These are phyloP conservation scores for Malassezia brasiliensis DNA, from an alignment of 1,284 basidiomycete genomes.

Conservation along the genomic window DNA sequence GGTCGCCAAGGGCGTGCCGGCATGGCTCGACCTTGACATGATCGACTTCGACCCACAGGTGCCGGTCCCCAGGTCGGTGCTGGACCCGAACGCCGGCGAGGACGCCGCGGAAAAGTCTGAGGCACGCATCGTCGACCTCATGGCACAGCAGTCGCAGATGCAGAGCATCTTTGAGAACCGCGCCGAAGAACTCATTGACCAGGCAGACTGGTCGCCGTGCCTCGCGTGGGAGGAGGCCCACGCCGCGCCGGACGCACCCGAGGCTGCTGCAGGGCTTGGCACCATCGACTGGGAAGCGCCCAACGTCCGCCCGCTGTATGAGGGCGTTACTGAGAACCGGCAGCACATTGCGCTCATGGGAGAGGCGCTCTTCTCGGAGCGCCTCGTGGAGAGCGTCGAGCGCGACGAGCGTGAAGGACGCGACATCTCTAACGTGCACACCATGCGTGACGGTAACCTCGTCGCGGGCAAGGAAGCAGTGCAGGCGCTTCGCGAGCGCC, in stretches of 20 bases:
- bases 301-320: constrained; percentile 5
- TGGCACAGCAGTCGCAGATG: constrained; percentile 17
- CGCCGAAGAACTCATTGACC: constrained; percentile 5
- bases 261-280: constrained; percentile 7
- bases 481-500: constrained; percentile 5
- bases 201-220: constrained; percentile 12
- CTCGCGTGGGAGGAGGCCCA: constrained; percentile 8
- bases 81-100: constrained; percentile 1
- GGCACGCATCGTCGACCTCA: constrained; percentile 14
- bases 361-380: constrained; percentile 8
- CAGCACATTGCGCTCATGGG: constrained; percentile 9
- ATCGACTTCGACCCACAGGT: constrained; percentile 15
- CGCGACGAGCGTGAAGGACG: not conserved
- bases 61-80: constrained; percentile 2
- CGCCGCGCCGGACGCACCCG: not conserved
- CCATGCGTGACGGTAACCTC: constrained; percentile 2
- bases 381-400: constrained; percentile 8
- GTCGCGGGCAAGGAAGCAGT: constrained; percentile 11
- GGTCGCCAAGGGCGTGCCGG: constrained; percentile 1
- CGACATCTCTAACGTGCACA: constrained; percentile 6
- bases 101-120: constrained; percentile 1
- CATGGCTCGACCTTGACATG: constrained; percentile 12
- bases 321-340: constrained; percentile 9
- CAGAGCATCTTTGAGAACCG: constrained; percentile 13
- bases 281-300: constrained; percentile 4